Evolutionary conservation across 148 eudicot species (phyloP), one percentile per base, ranked within the genome.

Genomic region (Selenicereus undatus): DNA sequence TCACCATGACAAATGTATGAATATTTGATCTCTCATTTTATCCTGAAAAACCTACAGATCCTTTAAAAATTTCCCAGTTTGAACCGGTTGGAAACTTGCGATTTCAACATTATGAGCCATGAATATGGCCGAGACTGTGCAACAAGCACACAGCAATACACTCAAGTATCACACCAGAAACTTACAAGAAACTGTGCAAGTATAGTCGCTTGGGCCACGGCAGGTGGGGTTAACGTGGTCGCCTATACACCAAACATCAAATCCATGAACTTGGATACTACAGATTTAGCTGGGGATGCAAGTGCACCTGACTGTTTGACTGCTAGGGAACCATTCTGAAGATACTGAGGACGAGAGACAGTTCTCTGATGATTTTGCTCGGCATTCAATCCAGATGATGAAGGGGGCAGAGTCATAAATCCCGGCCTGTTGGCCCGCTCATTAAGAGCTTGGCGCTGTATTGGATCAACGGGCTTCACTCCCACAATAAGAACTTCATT

Each of bases 401-500:
- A 65, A 21, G 87, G 89, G 2, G 95, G 97, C 27, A 89, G 77
- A 45, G 93, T 84, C 91, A 91, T 92, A 78, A 96, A 94, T 51
- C 97, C 99, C 87, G 91, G 94, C 77, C 86, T 89, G 79, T 94
- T 90, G 62, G 89, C 81, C 85, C 89, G 89, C 78, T 96, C 97
- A 72, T 81, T 87, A 56, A 96, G 90, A 75, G 88, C 88, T 78
- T 88, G 95, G 32, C 91, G 91, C 74, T 94, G 99, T 32, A 78
- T 82, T 30, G 93, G 91, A 83, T 96, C 99, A 32, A 91, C 94
- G 18, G 87, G 90, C 82, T 92, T 96, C 85, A 96, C 99, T 43
- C 99, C 99, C 29, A 96, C 88, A 9, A 94, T 92, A 8, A 96
- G 92, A 81, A 88, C 92, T 69, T 93, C 97, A 80, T 94, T 93